Evolutionary conservation across 2,329 filamentous ascomycete genomes (phyloP).

Genomic region (Pseudocercospora eumusae): DNA sequence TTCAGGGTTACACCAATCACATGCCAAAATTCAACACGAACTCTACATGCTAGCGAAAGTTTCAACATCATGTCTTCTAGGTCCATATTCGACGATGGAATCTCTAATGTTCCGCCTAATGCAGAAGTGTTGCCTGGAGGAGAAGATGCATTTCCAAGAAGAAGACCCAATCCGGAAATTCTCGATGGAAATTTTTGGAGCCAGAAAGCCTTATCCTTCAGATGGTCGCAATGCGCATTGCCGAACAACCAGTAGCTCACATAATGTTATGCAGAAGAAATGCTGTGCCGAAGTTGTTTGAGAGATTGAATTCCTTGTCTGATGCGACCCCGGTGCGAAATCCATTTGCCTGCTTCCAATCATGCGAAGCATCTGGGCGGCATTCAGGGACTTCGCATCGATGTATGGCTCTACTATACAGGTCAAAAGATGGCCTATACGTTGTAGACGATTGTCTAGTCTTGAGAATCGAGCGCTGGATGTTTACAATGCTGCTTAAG

Average conservation of each 20-base stretch:
- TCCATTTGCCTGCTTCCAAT: background rate
- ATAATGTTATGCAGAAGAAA: too few relatives aligned
- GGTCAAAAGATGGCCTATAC: too few relatives aligned
- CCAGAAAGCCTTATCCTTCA: background rate
- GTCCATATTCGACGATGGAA: background rate
- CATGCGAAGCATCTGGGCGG: too few relatives aligned
- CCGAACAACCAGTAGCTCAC: background rate
- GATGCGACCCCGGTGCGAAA: too few relatives aligned
- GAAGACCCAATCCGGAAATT: background rate
- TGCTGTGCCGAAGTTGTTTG: too few relatives aligned
- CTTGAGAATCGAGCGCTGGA: too few relatives aligned
- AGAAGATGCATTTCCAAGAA: background rate
- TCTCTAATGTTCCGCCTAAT: background rate
- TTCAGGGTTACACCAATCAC: conserved; percentile 3
- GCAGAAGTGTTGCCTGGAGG: background rate
- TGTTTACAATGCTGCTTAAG: too few relatives aligned
- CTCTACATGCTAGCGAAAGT: background rate
- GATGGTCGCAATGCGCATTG: background rate
- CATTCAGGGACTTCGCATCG: too few relatives aligned
- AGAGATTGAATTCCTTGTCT: too few relatives aligned
- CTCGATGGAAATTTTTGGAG: background rate
- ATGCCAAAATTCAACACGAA: background rate
- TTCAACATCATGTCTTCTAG: background rate
- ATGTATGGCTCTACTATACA: too few relatives aligned
- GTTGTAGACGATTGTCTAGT: too few relatives aligned